Conservation (phyloP, 768 basidiomycete genomes). For the Amanita fuliginea region DNA sequence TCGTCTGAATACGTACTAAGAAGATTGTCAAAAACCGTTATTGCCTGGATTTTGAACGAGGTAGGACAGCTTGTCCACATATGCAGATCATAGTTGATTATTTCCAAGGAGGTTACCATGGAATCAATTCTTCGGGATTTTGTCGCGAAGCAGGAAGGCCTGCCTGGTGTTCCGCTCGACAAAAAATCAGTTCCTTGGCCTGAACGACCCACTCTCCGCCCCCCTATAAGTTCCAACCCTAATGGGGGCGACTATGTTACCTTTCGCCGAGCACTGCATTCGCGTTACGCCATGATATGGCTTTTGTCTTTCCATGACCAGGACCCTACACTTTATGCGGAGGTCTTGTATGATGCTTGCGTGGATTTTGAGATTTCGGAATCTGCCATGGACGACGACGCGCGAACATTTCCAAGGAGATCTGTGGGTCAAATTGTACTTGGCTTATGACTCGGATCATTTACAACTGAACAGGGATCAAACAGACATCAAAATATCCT, state of each 20-base stretch:
- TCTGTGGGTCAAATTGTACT: constrained; percentile 3
- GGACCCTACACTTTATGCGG: constrained; percentile 40
- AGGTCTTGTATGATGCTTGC: constrained; percentile 42
- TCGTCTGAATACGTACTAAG: constrained; percentile 61
- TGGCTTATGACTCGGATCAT: background rate
- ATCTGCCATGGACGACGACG: constrained; percentile 1
- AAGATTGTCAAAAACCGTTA: constrained; percentile 43
- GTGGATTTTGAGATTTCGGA: constrained; percentile 20
- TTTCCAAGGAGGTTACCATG: constrained; percentile 49
- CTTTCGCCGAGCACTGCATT: constrained; percentile 40
- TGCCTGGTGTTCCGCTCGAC: constrained; percentile 54
- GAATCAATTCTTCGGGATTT: constrained; percentile 60
- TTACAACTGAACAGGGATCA: constrained; percentile 5
- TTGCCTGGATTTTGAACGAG: constrained; percentile 68
- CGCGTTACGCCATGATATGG: constrained; percentile 56
- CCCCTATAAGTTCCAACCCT: constrained; percentile 26
- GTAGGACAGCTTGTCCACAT: constrained; percentile 21
- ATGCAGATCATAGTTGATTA: background rate
- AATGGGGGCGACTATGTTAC: constrained; percentile 68
- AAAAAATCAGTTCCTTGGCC: constrained; percentile 48
- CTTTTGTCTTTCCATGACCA: constrained; percentile 56
- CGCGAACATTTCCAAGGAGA: background rate
- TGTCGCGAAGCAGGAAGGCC: constrained; percentile 38
- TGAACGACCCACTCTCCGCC: constrained; percentile 22
- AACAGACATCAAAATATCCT: constrained; percentile 31